phyloP scores from a whole-genome alignment of 345 rosid genomes.

The Dovyalis caffra region DNA sequence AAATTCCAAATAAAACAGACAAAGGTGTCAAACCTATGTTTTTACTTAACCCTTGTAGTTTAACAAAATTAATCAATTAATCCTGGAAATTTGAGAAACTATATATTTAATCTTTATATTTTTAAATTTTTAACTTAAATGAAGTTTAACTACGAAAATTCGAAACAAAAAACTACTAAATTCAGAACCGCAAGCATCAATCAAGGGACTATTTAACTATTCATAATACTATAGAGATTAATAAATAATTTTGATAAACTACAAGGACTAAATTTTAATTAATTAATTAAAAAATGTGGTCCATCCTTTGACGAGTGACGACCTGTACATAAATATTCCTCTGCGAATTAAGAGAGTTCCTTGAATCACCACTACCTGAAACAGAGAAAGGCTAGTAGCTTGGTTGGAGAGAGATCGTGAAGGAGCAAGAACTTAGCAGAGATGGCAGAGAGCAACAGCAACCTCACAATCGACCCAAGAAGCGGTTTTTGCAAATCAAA shows the following conservation, averaged over 20 bases:
- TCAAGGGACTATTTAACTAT: neutral
- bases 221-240: neutral
- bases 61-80: neutral
- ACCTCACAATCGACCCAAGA: constrained; percentile 31
- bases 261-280: neutral
- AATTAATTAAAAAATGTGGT: neutral
- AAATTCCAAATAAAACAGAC: neutral
- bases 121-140: no score
- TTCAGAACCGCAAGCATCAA: neutral
- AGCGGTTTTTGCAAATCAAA: constrained; percentile 67
- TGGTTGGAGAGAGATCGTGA: neutral
- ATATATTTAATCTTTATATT: no score
- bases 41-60: neutral
- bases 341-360: no score
- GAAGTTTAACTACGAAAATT: no score
- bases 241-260: neutral
- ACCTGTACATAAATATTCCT: neutral
- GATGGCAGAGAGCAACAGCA: neutral
- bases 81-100: no score
- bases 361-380: no score
- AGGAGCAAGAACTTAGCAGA: neutral
- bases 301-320: neutral
- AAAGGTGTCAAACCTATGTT: neutral
- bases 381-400: neutral
- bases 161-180: neutral